These are phyloP conservation scores for Pterothamnion heteromorphum DNA, from an alignment of 31 red algal genomes.

Conservation along the genomic window DNA sequence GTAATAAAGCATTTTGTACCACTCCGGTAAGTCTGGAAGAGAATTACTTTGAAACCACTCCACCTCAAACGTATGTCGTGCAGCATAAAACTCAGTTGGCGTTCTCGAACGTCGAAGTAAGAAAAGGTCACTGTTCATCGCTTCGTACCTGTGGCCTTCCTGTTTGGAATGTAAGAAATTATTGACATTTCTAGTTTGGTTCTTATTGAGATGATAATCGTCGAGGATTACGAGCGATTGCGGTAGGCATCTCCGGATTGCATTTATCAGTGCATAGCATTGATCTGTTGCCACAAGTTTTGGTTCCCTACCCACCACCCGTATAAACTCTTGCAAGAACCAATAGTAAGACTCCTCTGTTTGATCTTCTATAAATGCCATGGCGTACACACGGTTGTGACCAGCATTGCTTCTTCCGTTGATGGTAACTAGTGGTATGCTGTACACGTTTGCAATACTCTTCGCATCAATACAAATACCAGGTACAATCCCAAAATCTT, in stretches of 20 bases:
- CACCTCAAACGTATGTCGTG: not conserved
- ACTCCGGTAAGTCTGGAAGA: not conserved
- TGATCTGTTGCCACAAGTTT: not conserved
- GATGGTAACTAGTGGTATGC: not conserved
- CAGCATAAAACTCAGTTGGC: not conserved
- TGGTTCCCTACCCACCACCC: not conserved
- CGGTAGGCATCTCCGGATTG: not conserved
- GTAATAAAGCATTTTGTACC: not conserved
- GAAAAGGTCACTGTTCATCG: not conserved
- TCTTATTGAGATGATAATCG: slow-evolving; percentile 22
- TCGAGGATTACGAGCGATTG: not conserved
- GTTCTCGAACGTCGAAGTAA: not conserved
- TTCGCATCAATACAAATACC: not conserved
- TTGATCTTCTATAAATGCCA: not conserved
- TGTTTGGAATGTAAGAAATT: not conserved
- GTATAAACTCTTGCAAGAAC: slow-evolving; percentile 11
- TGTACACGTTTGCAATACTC: not conserved
- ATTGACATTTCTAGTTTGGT: not conserved
- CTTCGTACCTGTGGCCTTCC: not conserved
- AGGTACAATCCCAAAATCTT: not conserved
- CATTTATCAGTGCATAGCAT: not conserved
- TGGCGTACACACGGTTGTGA: not conserved
- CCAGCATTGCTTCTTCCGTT: slow-evolving; percentile 9
- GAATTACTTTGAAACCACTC: not conserved
- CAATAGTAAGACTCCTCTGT: not conserved